Conservation (phyloP, 768 basidiomycete species). For the Strobilomyces echinocephalus region DNA sequence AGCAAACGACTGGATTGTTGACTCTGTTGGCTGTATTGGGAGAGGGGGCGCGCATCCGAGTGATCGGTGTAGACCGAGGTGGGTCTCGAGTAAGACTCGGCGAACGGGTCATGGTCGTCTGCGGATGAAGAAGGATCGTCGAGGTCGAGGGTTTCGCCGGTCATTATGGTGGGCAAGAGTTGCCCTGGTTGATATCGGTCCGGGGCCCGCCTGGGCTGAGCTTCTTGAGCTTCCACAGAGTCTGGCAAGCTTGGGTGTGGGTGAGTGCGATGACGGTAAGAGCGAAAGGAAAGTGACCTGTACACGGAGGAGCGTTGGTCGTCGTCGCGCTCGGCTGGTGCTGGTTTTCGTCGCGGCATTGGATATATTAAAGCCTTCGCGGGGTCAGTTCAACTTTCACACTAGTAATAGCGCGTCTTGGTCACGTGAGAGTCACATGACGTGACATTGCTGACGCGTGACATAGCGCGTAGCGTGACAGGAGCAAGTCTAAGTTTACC, state of each 20-base stretch:
- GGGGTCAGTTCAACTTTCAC: neutral
- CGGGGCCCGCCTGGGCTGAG: slow-evolving; percentile 9
- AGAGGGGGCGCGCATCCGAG: slow-evolving; percentile 24
- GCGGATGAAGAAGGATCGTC: slow-evolving; percentile 32
- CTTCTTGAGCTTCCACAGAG: slow-evolving; percentile 1
- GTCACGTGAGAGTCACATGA: slow-evolving; percentile 17
- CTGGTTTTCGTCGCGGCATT: slow-evolving; percentile 24
- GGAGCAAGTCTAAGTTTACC: neutral
- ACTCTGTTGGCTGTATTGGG: slow-evolving; percentile 39
- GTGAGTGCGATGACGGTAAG: slow-evolving; percentile 1
- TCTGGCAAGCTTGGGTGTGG: slow-evolving; percentile 6
- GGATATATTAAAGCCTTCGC: neutral
- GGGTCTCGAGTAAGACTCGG: slow-evolving; percentile 26
- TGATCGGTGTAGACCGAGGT: slow-evolving; percentile 23
- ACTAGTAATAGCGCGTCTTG: slow-evolving; percentile 2
- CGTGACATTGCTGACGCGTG: slow-evolving; percentile 21
- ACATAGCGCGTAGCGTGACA: slow-evolving; percentile 15
- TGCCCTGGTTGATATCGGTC: slow-evolving; percentile 59
- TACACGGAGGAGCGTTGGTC: neutral
- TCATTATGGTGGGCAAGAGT: slow-evolving; percentile 55
- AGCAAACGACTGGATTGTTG: slow-evolving; percentile 29
- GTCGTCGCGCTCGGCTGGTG: slow-evolving; percentile 8
- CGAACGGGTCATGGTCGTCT: slow-evolving; percentile 30
- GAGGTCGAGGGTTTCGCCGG: slow-evolving; percentile 59
- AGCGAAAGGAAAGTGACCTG: slow-evolving; percentile 1